phyloP scores from a whole-genome alignment of 352 stramenopile genomes.

The Phytophthora nicotianae region DNA sequence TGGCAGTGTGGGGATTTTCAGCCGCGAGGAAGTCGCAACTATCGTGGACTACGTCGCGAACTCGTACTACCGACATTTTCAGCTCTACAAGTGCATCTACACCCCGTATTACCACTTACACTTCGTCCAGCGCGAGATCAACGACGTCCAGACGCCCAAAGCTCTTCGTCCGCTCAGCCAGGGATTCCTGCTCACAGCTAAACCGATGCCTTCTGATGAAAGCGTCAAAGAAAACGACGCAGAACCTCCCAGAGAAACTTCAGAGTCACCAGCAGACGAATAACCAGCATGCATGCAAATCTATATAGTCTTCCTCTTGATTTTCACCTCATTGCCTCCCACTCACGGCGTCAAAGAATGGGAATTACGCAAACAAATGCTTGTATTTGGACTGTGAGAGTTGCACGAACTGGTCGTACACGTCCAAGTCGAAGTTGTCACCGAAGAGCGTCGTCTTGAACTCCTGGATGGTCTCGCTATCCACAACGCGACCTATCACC shows the following conservation, averaged over 20 bases:
- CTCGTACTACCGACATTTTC: slow-evolving; percentile 82
- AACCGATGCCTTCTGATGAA: slow-evolving; percentile 6
- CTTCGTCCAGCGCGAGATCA: slow-evolving; percentile 50
- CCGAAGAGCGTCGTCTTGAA: slow-evolving; percentile 88
- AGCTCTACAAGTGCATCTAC: slow-evolving; percentile 84
- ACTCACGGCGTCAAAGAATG: neutral
- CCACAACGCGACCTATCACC: slow-evolving; percentile 79
- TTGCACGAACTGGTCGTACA: slow-evolving; percentile 85
- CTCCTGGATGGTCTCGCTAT: slow-evolving; percentile 77
- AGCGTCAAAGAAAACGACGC: neutral
- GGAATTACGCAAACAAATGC: slow-evolving; percentile 66
- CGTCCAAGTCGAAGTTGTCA: slow-evolving; percentile 81
- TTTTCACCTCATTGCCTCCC: slow-evolving; percentile 2
- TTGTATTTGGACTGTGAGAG: slow-evolving; percentile 78
- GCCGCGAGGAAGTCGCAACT: slow-evolving; percentile 42
- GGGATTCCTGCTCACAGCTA: slow-evolving; percentile 42
- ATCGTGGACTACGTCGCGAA: slow-evolving; percentile 82
- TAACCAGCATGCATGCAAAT: slow-evolving; percentile 11
- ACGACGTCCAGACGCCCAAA: slow-evolving; percentile 49
- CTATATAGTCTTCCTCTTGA: slow-evolving; percentile 34
- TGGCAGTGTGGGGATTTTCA: slow-evolving; percentile 65
- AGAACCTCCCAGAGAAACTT: slow-evolving; percentile 8
- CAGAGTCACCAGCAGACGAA: slow-evolving; percentile 3
- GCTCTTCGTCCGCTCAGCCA: slow-evolving; percentile 42
- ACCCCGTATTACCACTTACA: slow-evolving; percentile 65